Evolutionary conservation across 1,284 basidiomycete species (phyloP), one percentile per base, ranked within the genome.

Genomic region (Fereydounia khargensis): DNA sequence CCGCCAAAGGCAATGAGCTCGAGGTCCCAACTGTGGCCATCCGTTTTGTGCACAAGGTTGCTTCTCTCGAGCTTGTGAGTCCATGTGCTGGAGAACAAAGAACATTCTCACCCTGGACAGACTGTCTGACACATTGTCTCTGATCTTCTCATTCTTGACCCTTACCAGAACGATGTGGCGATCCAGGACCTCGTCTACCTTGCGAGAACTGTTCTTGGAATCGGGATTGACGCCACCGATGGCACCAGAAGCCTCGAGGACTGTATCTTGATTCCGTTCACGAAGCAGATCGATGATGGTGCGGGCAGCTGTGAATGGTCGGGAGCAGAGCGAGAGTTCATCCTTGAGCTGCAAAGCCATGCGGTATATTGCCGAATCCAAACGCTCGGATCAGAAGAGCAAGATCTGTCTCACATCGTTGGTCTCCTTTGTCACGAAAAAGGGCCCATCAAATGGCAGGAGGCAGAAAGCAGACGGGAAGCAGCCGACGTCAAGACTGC

Each of bases 1-100:
- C 40, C n/a, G 39, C 32, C 35, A 52, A 49, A 28, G 48, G 47
- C 25, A 61, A 61, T 22, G 46, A 52, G 43, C 52, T 61, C 37
- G 58, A 56, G 31, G 49, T 61, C 19, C 53, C 56, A 33, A 56
- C 48, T 10, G 42, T 61, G 23, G 36, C 52, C 10, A 39, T 61
- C n/a, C 44, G 49, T 14, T 40, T 48, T 0, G 48, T 53, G 3
- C 2, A 23, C 20, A 4, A 47, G 3, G 31, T 35, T 17, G 47
- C 57, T 24, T 35, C 19, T 9, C 32, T 33, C 10, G 32, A 16
- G 7, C 17, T 33, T 16, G 8, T n/a, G n/a, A n/a, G n/a, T n/a
- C n/a, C n/a, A n/a, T n/a, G n/a, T n/a, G n/a, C n/a, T n/a, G n/a
- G n/a, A n/a, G n/a, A n/a, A n/a, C n/a, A n/a, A n/a, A n/a, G n/a